Evolutionary conservation across 2,329 filamentous ascomycete species (phyloP), one percentile per base, ranked within the genome.

Genomic region (Xylariaceae sp.): DNA sequence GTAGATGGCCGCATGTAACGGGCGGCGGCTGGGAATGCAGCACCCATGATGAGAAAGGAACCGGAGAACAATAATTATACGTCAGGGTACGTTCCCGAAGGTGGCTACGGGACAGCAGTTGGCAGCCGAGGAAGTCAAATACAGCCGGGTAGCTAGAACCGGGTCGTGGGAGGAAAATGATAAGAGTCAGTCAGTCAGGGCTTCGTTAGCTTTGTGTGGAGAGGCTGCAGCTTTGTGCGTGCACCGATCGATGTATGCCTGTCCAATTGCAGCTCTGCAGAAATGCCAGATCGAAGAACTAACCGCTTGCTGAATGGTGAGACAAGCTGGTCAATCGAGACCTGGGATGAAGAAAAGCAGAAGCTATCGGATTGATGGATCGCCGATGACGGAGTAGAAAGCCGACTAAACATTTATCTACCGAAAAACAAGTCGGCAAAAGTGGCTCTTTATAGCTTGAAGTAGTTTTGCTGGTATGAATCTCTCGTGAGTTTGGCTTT

Each of bases 1-100:
- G 57, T 55, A 39, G 65, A 66, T 18, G 67, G 62, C 58, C 67
- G 65, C 36, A 64, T 51, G 50, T 57, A 64, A 32, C 68, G 67
- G 51, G 63, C 62, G 50, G 65, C 63, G 50, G 59, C 58, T 36
- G 62, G 59, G 55, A 58, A 63, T 33, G 59, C 27, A 47, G 59
- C 36, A 45, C 59, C 64, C 68, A 70, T 70, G 55, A 29, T 67
- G 67, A 53, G 50, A 39, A 30, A n/a, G n/a, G 50, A 44, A 48
- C 24, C 23, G 52, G 45, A 35, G 27, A 20, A 44, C 44, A 49
- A 32, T 36, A 42, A 37, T 48, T 51, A 57, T 58, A 51, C 27
- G 47, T 29, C 23, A 35, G 23, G 35, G 11, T 21, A 27, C 11
- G 11, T 20, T 15, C 21, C 42, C 23, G 29, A 39, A 13, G 27